Base-by-base conservation (phyloP, 148 eudicot species). In the Cornus controversa region DNA sequence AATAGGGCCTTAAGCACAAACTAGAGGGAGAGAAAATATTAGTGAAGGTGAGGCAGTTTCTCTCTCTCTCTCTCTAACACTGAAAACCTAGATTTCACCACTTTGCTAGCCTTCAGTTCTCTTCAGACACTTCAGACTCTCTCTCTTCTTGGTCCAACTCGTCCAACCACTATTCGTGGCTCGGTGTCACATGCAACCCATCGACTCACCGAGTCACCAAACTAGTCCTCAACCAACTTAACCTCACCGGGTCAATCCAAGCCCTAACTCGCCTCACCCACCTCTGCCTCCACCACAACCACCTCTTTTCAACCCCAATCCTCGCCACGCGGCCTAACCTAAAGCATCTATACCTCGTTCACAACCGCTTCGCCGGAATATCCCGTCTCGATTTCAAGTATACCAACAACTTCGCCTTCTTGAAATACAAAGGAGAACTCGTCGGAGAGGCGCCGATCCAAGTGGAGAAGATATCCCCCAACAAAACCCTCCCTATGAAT, bases 271-370 rank as follows among this genome's bases (percentile, higher is more conserved):
- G 27, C 28, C 71, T 80, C n/a, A 63, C 74, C 27, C 79, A 60
- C 54, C 79, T 80, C 64, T 75, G 82, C 79, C 79, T 80, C 62
- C 70, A 80, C 65, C 78, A 75, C 79, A 80, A 80, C 75, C 64
- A 47, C 57, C 78, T 80, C 74, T 69, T 70, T 40, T 69, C 70
- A 1, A 16, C 57, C 36, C 70, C 70, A 3, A 10, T 10, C 47
- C 26, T 75, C 34, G 8, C 78, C 53, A n/a, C 65, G 23, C 75
- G 82, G 82, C 75, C 62, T 58, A 69, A 70, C 28, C 74, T 80
- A 53, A 80, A 75, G 25, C 82, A 80, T 70, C 78, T 80, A 10
- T 80, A 80, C 75, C 62, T 80, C 75, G 60, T 75, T 28, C 79
- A 80, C 71, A 80, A 80, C 75, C 70, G 22, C 15, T 64, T 80